phyloP scores from a whole-genome alignment of 2,329 filamentous ascomycete species.

The Lachnellula hyalina region DNA sequence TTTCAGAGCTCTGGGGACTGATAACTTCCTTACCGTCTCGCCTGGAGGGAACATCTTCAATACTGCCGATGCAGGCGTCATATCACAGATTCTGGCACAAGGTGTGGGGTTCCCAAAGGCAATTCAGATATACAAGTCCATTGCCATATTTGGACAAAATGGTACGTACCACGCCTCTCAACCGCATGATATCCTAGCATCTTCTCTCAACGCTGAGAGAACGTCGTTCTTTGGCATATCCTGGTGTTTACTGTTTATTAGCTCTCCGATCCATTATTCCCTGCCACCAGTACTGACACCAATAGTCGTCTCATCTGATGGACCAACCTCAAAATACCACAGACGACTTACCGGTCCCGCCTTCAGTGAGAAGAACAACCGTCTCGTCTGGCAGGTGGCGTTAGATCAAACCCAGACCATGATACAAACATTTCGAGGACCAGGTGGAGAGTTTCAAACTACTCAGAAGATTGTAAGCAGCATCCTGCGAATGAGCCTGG shows the following conservation, averaged over 20 bases:
- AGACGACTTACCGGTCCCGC: constrained; percentile 25
- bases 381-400: constrained; percentile 36
- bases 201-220: not conserved
- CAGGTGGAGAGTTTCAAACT: constrained; percentile 32
- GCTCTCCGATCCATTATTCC: not conserved
- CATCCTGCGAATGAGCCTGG: constrained; percentile 55
- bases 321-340: constrained; percentile 24
- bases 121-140: constrained; percentile 20
- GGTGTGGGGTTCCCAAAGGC: constrained; percentile 28
- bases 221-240: not conserved
- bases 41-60: constrained; percentile 49
- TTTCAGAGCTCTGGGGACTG: constrained; percentile 27
- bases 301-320: constrained; percentile 25
- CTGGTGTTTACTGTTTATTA: not conserved
- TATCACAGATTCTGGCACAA: constrained; percentile 21
- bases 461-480: constrained; percentile 44
- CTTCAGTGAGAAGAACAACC: constrained; percentile 41
- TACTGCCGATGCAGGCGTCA: constrained; percentile 56
- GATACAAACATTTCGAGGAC: constrained; percentile 36
- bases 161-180: not conserved
- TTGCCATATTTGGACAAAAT: constrained; percentile 27
- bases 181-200: not conserved
- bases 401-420: constrained; percentile 39
- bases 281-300: not conserved
- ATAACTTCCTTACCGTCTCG: constrained; percentile 59